phyloP scores from a whole-genome alignment of 2,329 filamentous ascomycete species.

The Neodidymelliopsis sp. region DNA sequence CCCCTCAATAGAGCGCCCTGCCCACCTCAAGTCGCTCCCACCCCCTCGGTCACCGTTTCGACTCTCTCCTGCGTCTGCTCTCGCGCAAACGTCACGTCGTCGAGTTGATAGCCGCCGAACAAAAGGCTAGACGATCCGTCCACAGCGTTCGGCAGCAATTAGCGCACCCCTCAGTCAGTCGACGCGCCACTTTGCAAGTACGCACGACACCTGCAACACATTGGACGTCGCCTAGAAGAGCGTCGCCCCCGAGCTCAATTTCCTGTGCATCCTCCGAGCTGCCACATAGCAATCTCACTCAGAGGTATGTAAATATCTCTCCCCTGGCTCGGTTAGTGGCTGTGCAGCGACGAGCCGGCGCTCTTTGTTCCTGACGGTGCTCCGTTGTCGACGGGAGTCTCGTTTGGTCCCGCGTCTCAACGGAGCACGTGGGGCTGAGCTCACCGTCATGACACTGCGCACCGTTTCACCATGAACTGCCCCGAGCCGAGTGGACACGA shows the following conservation, averaged over 20 bases:
- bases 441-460: constrained; percentile 31
- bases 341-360: constrained; percentile 12
- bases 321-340: constrained; percentile 8
- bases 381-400: constrained; percentile 16
- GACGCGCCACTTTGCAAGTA: constrained; percentile 12
- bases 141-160: constrained; percentile 13
- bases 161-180: constrained; percentile 21
- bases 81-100: constrained; percentile 13
- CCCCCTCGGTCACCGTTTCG: constrained; percentile 16
- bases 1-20: constrained; percentile 21
- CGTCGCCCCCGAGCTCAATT: constrained; percentile 1
- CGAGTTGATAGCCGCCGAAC: constrained; percentile 10
- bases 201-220: constrained; percentile 6
- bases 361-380: constrained; percentile 9
- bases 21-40: constrained; percentile 8
- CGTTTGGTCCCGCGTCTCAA: constrained; percentile 23
- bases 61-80: constrained; percentile 2
- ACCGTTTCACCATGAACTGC: constrained; percentile 37
- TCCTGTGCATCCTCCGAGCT: not conserved
- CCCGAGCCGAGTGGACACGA: constrained; percentile 21
- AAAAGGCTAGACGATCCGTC: constrained; percentile 12
- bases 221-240: constrained; percentile 6
- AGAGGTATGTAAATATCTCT: constrained; percentile 10
- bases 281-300: constrained; percentile 4
- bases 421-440: constrained; percentile 36